These are phyloP conservation scores for Botrytis byssoidea DNA, from an alignment of 2,329 filamentous ascomycete species.

Conservation along the genomic window DNA sequence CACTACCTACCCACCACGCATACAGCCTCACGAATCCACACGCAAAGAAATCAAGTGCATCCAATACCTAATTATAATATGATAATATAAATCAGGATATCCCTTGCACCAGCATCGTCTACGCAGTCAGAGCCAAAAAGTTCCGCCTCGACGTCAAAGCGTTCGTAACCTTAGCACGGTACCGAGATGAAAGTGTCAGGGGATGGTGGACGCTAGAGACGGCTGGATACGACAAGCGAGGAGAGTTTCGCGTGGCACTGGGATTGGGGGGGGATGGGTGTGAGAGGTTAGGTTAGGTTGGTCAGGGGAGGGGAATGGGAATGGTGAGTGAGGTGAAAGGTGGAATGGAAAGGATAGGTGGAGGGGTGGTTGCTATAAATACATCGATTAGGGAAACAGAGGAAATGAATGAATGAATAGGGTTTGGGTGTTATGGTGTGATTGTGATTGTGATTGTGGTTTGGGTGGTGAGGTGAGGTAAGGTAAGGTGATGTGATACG, in stretches of 20 bases:
- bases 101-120: too few species aligned
- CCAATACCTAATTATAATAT: too few species aligned
- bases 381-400: neutral
- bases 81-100: too few species aligned
- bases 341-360: too few species aligned
- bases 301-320: neutral
- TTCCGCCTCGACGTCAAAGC: neutral
- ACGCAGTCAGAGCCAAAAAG: neutral
- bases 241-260: neutral
- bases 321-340: too few species aligned
- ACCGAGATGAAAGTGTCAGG: neutral
- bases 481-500: too few species aligned
- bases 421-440: neutral
- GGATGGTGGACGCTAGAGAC: neutral
- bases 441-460: neutral
- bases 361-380: neutral
- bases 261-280: neutral
- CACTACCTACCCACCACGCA: too few species aligned
- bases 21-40: too few species aligned
- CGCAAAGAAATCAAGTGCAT: too few species aligned
- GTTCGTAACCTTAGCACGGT: neutral
- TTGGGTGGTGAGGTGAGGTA: neutral
- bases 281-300: too few species aligned
- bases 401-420: neutral
- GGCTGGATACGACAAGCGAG: neutral